A percentile compares a stretch with the other conserved stretches of the same genome.
Evolutionary conservation across 495 filamentous ascomycete genomes (phyloP).

Genomic region (Hypoxylon perforatum): DNA sequence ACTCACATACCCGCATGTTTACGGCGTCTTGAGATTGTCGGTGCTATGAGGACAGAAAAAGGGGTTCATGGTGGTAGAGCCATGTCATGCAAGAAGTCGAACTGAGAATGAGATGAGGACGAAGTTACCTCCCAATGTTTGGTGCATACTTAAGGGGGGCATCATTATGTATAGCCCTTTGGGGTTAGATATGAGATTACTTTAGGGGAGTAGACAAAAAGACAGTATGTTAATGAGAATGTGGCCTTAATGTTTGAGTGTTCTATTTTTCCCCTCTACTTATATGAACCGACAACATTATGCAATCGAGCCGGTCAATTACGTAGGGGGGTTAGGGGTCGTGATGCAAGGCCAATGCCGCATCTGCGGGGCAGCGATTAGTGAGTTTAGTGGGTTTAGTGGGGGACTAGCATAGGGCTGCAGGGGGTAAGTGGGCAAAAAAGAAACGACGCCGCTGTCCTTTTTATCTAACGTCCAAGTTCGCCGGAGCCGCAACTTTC

Average conservation of each 20-base stretch:
- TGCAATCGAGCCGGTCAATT: too few species aligned
- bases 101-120: background rate
- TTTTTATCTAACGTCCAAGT: background rate
- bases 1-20: constrained; percentile 41
- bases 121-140: constrained; percentile 3
- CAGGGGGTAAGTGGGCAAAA: background rate
- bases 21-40: constrained; percentile 38
- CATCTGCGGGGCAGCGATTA: background rate
- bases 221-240: too few species aligned
- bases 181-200: too few species aligned
- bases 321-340: too few species aligned
- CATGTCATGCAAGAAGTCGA: too few species aligned
- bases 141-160: background rate
- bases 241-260: too few species aligned
- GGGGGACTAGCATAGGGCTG: constrained; percentile 31
- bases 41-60: constrained; percentile 8
- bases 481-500: constrained; percentile 22
- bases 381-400: background rate
- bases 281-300: too few species aligned
- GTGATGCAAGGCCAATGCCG: too few species aligned
- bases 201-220: constrained; percentile 19
- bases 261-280: too few species aligned
- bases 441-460: background rate
- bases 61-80: too few species aligned
- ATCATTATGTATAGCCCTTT: background rate